Evolutionary conservation across 2,329 filamentous ascomycete genomes (phyloP).

Genomic region (Nemania sp.): DNA sequence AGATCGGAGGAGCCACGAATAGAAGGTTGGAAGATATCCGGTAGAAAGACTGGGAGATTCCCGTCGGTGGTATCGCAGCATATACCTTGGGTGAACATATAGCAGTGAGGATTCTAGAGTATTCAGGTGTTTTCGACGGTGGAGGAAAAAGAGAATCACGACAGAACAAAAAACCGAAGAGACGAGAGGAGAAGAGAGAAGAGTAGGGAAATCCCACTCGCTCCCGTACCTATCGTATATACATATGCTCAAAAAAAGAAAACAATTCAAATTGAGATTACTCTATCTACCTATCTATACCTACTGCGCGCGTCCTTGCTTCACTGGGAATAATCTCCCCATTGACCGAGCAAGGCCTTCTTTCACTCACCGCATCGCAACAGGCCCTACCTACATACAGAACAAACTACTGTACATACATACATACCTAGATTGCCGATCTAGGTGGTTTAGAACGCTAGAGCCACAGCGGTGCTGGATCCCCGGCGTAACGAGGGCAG

Average conservation of each 20-base stretch:
- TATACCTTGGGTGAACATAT: conserved; percentile 8
- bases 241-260: background rate
- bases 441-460: conserved; percentile 1
- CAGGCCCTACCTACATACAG: background rate
- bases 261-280: conserved; percentile 1
- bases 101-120: conserved; percentile 15
- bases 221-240: conserved; percentile 26
- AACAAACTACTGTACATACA: background rate
- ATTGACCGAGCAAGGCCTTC: background rate
- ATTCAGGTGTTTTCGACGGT: background rate
- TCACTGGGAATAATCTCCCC: background rate
- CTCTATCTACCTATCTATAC: background rate
- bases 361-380: conserved; percentile 1
- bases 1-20: conserved; percentile 8
- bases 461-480: background rate
- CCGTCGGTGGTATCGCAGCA: background rate
- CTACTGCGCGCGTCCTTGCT: too few species aligned
- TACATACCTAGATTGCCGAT: conserved; percentile 1
- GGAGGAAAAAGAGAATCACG: background rate
- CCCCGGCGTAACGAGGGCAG: background rate
- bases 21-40: background rate
- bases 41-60: background rate
- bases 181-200: conserved; percentile 6
- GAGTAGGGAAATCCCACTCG: conserved; percentile 5
- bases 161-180: background rate